A percentile compares a stretch with the other conserved stretches of the same genome.
These are phyloP conservation scores for Sphaerosporella brunnea DNA, from an alignment of 495 filamentous ascomycete genomes.

Conservation along the genomic window DNA sequence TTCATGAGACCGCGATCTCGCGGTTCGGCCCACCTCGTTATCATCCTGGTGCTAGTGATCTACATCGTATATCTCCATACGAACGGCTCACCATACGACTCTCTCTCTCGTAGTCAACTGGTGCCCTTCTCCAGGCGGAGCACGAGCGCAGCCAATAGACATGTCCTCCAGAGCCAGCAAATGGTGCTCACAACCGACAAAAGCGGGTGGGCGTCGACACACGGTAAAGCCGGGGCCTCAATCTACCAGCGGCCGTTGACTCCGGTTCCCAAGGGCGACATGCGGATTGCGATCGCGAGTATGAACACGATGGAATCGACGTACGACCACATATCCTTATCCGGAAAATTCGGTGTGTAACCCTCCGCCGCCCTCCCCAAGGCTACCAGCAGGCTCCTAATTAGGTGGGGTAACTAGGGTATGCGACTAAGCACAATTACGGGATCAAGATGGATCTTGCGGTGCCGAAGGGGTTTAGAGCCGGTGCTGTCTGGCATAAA, in stretches of 20 bases:
- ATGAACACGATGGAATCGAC: constrained; percentile 2
- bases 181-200: not conserved
- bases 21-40: not conserved
- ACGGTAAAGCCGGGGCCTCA: not conserved
- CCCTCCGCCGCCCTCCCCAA: not conserved
- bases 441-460: not conserved
- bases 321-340: constrained; percentile 5
- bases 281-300: not conserved
- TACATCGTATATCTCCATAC: not conserved
- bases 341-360: constrained; percentile 1
- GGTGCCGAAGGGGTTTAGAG: not conserved
- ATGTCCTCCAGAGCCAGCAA: too few relatives aligned
- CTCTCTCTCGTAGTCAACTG: not conserved
- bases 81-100: not conserved
- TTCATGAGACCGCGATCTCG: not conserved
- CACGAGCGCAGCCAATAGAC: too few relatives aligned
- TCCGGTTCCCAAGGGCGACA: not conserved
- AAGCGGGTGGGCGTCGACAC: not conserved
- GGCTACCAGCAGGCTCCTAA: not conserved
- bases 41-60: not conserved
- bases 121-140: too few relatives aligned
- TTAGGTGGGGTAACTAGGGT: not conserved
- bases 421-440: constrained; percentile 7
- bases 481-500: constrained; percentile 5
- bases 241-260: not conserved